Evolutionary conservation across 2,329 filamentous ascomycete genomes (phyloP), one percentile per base, ranked within the genome.

Genomic region (Xylaria multiplex): DNA sequence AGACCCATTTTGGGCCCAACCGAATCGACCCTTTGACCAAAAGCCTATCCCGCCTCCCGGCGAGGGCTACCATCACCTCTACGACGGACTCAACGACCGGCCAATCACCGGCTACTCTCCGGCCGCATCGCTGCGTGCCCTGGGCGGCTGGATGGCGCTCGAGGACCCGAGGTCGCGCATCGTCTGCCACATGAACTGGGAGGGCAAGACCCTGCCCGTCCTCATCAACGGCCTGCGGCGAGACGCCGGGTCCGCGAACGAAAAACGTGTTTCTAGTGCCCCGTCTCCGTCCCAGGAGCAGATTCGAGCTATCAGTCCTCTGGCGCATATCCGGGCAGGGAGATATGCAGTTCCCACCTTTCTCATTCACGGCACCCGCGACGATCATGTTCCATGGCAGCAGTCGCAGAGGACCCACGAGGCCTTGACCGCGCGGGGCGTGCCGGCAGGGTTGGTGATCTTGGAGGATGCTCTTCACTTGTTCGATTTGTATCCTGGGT

Each of bases 151-250:
- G 72, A 62, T 75, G 62, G 59, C 67, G 19, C 64, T 49, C 24
- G 67, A 46, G 0, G 80, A 83, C 62, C 69, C 77, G 0, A 79
- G 3, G 74, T 83, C 9, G 70, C 76, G 1, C 71, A 13, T 40
- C 13, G 11, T 83, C 0, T 76, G 11, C 37, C 11, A 82, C 64
- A 82, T 82, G 73, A 81, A 82, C 68, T 81, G 79, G 80, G 72
- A 76, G 24, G 80, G 72, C 0, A 77, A 78, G 48, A 75, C 74
- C 0, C 69, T 84, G 8, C 19, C 19, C 7, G 24, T 48, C 19
- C 19, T 40, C 11, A 13, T 40, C 13, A 14, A 14, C 9, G 37
- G 37, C 37, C 37, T 40, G 13, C 32, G 37, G 13, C 37, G 9
- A 40, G 5, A 40, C 3, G 37, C 4, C 3, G 37, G 37, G 5